Percentiles rank a stretch among this genome's conserved stretches.
Conservation (phyloP, 1,284 basidiomycete genomes). For the Marasmius oreades region DNA sequence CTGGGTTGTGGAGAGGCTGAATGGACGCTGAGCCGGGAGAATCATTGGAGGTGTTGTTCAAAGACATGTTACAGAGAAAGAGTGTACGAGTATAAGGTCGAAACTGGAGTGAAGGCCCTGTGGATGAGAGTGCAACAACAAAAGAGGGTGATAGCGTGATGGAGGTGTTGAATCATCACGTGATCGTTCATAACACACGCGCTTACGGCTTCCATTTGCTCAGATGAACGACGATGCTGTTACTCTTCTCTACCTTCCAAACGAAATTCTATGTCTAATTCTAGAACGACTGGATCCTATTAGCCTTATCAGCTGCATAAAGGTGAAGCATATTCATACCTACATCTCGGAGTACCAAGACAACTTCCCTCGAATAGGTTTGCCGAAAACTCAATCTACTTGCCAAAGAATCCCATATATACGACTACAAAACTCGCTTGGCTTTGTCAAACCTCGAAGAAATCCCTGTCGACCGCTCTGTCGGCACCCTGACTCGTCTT, state of each 20-base stretch:
- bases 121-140: too few relatives aligned
- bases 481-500: slow-evolving; percentile 10
- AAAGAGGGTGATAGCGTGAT: too few relatives aligned
- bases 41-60: slow-evolving; percentile 50
- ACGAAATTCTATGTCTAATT: neutral
- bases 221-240: slow-evolving; percentile 8
- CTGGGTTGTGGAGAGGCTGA: slow-evolving; percentile 82
- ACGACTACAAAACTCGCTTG: slow-evolving; percentile 16
- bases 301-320: slow-evolving; percentile 3
- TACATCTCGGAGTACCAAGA: neutral
- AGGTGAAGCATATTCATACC: neutral
- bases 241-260: neutral
- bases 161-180: too few relatives aligned
- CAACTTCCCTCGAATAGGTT: slow-evolving; percentile 3
- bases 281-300: neutral
- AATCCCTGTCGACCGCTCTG: slow-evolving; percentile 5
- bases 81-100: neutral
- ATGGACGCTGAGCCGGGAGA: slow-evolving; percentile 60
- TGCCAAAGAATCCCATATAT: slow-evolving; percentile 3
- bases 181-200: slow-evolving; percentile 5
- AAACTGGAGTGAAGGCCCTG: too few relatives aligned
- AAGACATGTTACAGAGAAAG: neutral
- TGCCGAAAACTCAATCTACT: slow-evolving; percentile 5
- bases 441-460: slow-evolving; percentile 16
- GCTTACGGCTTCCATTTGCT: neutral